Evolutionary conservation across 2,329 filamentous ascomycete genomes (phyloP).

Genomic region (Aspergillus candidus): DNA sequence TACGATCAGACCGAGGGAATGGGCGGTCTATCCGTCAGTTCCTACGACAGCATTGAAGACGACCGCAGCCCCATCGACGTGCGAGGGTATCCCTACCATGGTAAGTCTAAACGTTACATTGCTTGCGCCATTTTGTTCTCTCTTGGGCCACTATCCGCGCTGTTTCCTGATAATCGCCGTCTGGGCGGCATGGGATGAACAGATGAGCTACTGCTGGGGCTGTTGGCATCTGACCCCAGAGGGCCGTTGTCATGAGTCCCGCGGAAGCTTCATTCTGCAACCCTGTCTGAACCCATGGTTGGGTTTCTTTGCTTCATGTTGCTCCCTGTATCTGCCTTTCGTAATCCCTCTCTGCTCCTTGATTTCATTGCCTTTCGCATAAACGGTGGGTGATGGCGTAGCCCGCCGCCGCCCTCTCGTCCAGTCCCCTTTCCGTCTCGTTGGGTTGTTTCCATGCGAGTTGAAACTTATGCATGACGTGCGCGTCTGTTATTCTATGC

Average conservation of each 20-base stretch:
- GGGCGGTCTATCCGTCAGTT: slow-evolving; percentile 37
- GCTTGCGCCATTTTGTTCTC: slow-evolving; percentile 28
- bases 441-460: no score
- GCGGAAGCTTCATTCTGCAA: no score
- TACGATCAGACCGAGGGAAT: slow-evolving; percentile 38
- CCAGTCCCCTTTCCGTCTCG: neutral
- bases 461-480: no score
- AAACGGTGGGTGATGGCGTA: no score
- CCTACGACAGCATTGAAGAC: slow-evolving; percentile 38
- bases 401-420: neutral
- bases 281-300: no score
- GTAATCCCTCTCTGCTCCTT: neutral
- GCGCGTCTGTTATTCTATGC: slow-evolving; percentile 3
- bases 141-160: slow-evolving; percentile 15
- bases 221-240: neutral
- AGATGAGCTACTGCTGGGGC: slow-evolving; percentile 10
- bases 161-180: slow-evolving; percentile 16
- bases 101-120: slow-evolving; percentile 32
- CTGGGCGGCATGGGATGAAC: slow-evolving; percentile 8
- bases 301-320: no score
- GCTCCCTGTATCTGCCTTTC: neutral
- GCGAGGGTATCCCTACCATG: slow-evolving; percentile 35
- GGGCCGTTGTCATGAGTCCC: no score
- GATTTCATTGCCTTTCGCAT: no score
- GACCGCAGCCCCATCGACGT: slow-evolving; percentile 35